Percentiles rank a stretch among this genome's conserved stretches.
Evolutionary conservation across 257 asterid genomes (phyloP).

Genomic region (Solanum piurae): DNA sequence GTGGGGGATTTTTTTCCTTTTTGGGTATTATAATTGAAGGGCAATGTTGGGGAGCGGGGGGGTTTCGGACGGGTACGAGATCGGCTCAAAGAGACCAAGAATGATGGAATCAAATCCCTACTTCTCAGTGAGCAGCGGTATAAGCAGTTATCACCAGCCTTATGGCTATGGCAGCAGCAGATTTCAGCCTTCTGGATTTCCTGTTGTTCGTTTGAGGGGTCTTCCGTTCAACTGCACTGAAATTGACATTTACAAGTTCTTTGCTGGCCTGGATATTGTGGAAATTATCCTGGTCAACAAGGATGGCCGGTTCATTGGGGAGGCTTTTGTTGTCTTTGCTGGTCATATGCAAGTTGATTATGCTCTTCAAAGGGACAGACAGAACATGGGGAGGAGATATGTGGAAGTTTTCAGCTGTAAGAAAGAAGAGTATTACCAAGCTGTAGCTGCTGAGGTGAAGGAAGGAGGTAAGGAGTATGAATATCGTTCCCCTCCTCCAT

Average conservation of each 20-base stretch:
- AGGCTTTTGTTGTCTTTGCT: slow-evolving; percentile 84
- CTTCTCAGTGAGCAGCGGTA: slow-evolving; percentile 91
- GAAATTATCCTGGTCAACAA: slow-evolving; percentile 76
- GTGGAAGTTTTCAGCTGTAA: slow-evolving; percentile 91
- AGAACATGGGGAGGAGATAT: slow-evolving; percentile 88
- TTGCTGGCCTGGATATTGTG: slow-evolving; percentile 75
- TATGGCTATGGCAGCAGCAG: neutral
- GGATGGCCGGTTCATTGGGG: slow-evolving; percentile 76
- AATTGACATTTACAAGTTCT: slow-evolving; percentile 66
- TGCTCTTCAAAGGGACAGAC: slow-evolving; percentile 74
- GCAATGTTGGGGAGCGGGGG: slow-evolving; percentile 99
- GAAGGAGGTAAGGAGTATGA: slow-evolving; percentile 36
- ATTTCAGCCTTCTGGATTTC: slow-evolving; percentile 28
- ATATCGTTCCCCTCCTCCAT: slow-evolving; percentile 43
- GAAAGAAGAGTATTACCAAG: slow-evolving; percentile 80
- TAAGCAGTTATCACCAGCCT: slow-evolving; percentile 33
- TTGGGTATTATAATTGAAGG: slow-evolving; percentile 91
- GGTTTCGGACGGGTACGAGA: slow-evolving; percentile 98
- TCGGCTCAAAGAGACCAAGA: slow-evolving; percentile 99
- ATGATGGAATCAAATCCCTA: slow-evolving; percentile 98
- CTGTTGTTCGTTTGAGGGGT: slow-evolving; percentile 85
- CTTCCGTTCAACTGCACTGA: slow-evolving; percentile 88
- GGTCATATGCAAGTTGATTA: slow-evolving; percentile 72
- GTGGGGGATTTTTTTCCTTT: slow-evolving; percentile 61
- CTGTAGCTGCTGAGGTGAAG: slow-evolving; percentile 72